These are phyloP conservation scores for Leptographium flavum DNA, from an alignment of 2,329 filamentous ascomycete genomes.

Conservation along the genomic window DNA sequence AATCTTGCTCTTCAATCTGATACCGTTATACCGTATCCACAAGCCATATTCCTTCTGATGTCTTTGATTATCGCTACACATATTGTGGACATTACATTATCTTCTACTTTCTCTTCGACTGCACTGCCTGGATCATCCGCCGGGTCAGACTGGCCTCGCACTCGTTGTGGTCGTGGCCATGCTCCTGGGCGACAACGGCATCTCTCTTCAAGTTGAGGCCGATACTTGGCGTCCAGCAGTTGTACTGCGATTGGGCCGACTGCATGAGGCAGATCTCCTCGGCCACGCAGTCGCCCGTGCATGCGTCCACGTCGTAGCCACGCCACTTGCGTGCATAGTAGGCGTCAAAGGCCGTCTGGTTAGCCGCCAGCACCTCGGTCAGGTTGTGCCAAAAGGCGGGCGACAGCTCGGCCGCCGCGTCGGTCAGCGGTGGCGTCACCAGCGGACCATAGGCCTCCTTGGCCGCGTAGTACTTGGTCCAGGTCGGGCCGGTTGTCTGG, in stretches of 20 bases:
- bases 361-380: slow-evolving; percentile 24
- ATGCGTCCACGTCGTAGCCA: slow-evolving; percentile 17
- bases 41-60: no score
- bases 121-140: background rate
- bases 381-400: slow-evolving; percentile 28
- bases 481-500: slow-evolving; percentile 29
- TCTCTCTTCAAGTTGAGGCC: slow-evolving; percentile 3
- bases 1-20: no score
- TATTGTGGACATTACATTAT: background rate
- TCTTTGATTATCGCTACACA: no score
- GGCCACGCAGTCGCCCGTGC: slow-evolving; percentile 18
- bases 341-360: slow-evolving; percentile 19
- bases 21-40: no score
- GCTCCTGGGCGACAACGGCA: background rate
- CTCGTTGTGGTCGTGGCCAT: background rate
- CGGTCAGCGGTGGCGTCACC: slow-evolving; percentile 24
- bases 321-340: slow-evolving; percentile 21
- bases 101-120: background rate
- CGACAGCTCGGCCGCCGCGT: slow-evolving; percentile 26
- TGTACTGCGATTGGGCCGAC: slow-evolving; percentile 22
- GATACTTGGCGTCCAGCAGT: slow-evolving; percentile 13
- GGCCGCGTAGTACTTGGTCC: slow-evolving; percentile 40
- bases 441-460: slow-evolving; percentile 35
- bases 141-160: background rate
- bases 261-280: slow-evolving; percentile 22